phyloP scores from a whole-genome alignment of 1,284 basidiomycete species.

The Fomitiporia mediterranea region DNA sequence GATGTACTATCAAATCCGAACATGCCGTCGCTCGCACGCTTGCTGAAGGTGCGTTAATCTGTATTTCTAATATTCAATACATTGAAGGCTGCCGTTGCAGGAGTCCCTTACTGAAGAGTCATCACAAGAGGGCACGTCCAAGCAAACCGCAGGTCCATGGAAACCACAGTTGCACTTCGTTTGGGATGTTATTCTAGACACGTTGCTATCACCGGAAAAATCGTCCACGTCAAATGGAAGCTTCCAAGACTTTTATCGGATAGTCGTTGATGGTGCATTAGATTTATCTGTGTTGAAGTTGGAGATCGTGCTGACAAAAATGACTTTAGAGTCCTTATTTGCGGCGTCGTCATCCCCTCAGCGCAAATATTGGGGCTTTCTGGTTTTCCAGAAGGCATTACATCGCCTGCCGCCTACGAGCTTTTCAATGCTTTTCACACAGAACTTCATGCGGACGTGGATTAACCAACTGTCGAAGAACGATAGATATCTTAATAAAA shows the following conservation, averaged over 20 bases:
- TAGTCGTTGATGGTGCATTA: constrained; percentile 81
- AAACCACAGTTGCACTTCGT: constrained; percentile 91
- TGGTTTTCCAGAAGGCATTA: constrained; percentile 82
- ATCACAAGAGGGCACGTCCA: constrained; percentile 39
- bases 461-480: constrained; percentile 89
- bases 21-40: constrained; percentile 65
- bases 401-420: constrained; percentile 61
- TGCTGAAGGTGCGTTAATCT: constrained; percentile 62
- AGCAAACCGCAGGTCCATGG: constrained; percentile 63
- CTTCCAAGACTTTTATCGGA: constrained; percentile 87
- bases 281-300: not conserved
- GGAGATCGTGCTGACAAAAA: not conserved
- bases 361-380: constrained; percentile 95
- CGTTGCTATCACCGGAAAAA: constrained; percentile 54
- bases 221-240: constrained; percentile 44
- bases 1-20: constrained; percentile 69
- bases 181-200: constrained; percentile 83
- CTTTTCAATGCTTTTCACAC: constrained; percentile 87
- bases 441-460: constrained; percentile 95
- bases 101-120: constrained; percentile 58
- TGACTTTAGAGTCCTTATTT: constrained; percentile 75
- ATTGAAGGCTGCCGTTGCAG: constrained; percentile 30
- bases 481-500: constrained; percentile 87
- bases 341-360: constrained; percentile 80
- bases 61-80: not conserved